Evolutionary conservation across 495 filamentous ascomycete genomes (phyloP), one percentile per base, ranked within the genome.

Genomic region (Pyrenula massariospora): DNA sequence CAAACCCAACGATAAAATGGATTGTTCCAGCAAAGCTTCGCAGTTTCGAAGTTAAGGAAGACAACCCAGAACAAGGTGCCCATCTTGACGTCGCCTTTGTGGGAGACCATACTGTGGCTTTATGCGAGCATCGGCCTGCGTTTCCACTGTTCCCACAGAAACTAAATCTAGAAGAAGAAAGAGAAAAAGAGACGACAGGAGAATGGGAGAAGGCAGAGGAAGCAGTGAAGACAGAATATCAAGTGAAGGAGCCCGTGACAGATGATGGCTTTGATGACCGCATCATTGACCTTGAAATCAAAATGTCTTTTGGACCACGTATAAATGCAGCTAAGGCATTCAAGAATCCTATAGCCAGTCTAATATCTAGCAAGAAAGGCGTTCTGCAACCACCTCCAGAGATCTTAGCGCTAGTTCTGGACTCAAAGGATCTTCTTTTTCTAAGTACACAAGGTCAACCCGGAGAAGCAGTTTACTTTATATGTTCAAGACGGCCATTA

Each of bases 31-130:
- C 86, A 10, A 80, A 85, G 57, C 76, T 97, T 53, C 76, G 90
- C 49, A 81, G 81, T 56, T 70, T 73, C 52, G 65, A 77, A 10
- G 5, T 42, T 15, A 42, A 42, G 31, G 15, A 15, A 42, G 31
- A 15, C 8, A 42, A 8, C 15, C 8, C 31, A 15, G 15, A 42
- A 8, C 8, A 52, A 5, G 19, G 19, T 21, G 22, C 22, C 20
- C 77, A 82, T 56, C 91, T 95, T 55, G 91, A 98, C 75, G 87
- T 96, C 59, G 84, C 91, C n/a, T 91, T 96, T 59, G 79, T 98
- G 51, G 83, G 87, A 42, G 87, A 90, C 68, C 67, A 84, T 69
- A 64, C 61, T 12, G 48, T 76, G 48, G 80, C 88, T 53, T 80
- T 98, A 59, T 84, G 75, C 60, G 73, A 86, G 60, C 83, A 86